Conservation (phyloP, 164 flowering plant genomes). For the Aristolochia californica region DNA sequence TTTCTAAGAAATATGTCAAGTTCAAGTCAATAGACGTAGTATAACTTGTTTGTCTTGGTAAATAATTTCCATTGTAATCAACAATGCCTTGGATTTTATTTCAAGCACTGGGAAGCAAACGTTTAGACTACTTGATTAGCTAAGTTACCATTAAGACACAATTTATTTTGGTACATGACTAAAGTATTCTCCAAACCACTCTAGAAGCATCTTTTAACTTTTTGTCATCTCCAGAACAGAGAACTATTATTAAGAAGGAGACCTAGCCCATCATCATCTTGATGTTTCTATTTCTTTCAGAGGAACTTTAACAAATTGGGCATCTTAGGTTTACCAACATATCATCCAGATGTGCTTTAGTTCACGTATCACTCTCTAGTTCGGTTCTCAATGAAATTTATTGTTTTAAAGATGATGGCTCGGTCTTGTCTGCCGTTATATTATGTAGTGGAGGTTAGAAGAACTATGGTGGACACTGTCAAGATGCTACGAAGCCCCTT, state of each 20-base stretch:
- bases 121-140: too few species aligned
- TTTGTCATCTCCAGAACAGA: slow-evolving; percentile 26
- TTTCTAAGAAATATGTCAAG: too few species aligned
- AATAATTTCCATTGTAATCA: too few species aligned
- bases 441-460: slow-evolving; percentile 70
- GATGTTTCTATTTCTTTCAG: slow-evolving; percentile 62
- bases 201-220: neutral
- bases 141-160: neutral
- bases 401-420: neutral
- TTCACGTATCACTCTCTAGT: slow-evolving; percentile 43
- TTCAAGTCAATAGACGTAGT: too few species aligned
- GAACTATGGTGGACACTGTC: slow-evolving; percentile 87
- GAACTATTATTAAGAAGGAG: slow-evolving; percentile 78
- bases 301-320: slow-evolving; percentile 81
- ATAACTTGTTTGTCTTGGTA: too few species aligned
- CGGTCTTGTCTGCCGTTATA: neutral
- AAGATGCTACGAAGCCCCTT: slow-evolving; percentile 57
- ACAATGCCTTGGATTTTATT: too few species aligned
- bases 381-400: neutral
- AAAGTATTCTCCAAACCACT: neutral
- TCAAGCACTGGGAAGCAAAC: too few species aligned
- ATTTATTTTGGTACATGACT: neutral
- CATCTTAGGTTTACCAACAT: slow-evolving; percentile 73
- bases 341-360: slow-evolving; percentile 62
- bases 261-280: slow-evolving; percentile 55